A percentile compares a stretch with the other conserved stretches of the same genome.
Evolutionary conservation across 1,284 basidiomycete species (phyloP).

Genomic region (Trichosporon sp.): DNA sequence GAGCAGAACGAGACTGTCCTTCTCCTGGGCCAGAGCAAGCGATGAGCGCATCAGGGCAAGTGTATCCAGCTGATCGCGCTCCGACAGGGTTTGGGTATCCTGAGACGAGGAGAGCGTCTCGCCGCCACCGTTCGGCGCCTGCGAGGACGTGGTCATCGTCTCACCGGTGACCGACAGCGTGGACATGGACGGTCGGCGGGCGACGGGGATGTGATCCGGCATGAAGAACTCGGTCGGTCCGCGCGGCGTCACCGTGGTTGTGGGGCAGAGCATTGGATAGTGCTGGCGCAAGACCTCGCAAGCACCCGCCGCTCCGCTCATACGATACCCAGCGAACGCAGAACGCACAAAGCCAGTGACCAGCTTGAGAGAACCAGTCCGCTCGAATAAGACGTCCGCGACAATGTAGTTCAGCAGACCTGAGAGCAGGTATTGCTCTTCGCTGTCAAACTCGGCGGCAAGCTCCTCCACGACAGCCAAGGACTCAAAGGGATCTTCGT

Average conservation of each 20-base stretch:
- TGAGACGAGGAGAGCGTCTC: conserved; percentile 10
- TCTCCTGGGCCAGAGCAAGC: conserved; percentile 44
- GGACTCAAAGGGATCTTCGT: conserved; percentile 22
- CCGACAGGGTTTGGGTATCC: conserved; percentile 5
- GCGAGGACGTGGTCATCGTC: conserved; percentile 20
- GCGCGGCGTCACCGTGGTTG: conserved; percentile 3
- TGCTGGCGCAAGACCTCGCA: conserved; percentile 32
- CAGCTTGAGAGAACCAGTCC: conserved; percentile 29
- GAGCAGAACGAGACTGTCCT: conserved; percentile 43
- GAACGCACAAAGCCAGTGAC: conserved; percentile 32
- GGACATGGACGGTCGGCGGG: conserved; percentile 9
- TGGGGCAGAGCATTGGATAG: conserved; percentile 26
- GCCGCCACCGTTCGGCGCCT: background rate
- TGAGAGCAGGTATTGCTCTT: conserved; percentile 29
- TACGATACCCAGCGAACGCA: conserved; percentile 26
- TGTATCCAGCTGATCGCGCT: conserved; percentile 29
- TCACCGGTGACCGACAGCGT: conserved; percentile 24
- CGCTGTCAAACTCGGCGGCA: conserved; percentile 29
- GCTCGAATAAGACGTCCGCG: conserved; percentile 27
- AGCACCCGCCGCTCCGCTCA: conserved; percentile 27
- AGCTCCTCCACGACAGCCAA: conserved; percentile 29
- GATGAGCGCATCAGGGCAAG: conserved; percentile 45
- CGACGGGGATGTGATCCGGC: conserved; percentile 4
- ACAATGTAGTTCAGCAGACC: conserved; percentile 36
- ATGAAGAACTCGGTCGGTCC: conserved; percentile 33